Evolutionary conservation across 2,329 filamentous ascomycete species (phyloP).

Genomic region (Colletotrichum scovillei): DNA sequence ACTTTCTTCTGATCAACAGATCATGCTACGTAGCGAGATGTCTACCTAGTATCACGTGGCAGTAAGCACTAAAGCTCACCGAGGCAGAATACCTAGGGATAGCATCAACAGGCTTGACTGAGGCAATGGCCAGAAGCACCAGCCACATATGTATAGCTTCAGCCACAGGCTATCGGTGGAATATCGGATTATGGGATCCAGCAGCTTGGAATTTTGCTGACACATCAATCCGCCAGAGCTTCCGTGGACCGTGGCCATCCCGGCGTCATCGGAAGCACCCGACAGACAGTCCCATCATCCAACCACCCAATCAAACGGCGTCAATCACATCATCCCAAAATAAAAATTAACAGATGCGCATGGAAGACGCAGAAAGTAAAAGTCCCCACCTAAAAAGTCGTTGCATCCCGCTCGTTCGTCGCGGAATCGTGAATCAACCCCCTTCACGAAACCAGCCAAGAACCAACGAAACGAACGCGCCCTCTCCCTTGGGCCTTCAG

Average conservation of each 20-base stretch:
- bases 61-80: too few species aligned
- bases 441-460: not conserved
- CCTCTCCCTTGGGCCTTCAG: not conserved
- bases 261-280: constrained; percentile 20
- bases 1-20: too few species aligned
- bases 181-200: not conserved
- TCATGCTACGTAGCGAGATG: too few species aligned
- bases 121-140: not conserved
- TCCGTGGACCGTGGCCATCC: not conserved
- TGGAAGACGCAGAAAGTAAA: not conserved
- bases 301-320: constrained; percentile 3
- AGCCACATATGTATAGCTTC: not conserved
- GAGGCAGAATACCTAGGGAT: too few species aligned
- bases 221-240: not conserved
- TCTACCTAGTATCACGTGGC: too few species aligned
- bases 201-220: not conserved
- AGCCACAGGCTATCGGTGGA: not conserved
- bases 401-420: not conserved
- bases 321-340: constrained; percentile 18
- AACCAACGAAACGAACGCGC: constrained; percentile 9
- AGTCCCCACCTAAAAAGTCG: constrained; percentile 30
- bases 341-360: constrained; percentile 3
- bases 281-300: not conserved
- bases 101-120: too few species aligned
- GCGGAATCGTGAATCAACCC: not conserved